Percentiles rank a stretch among this genome's conserved stretches.
Evolutionary conservation across 306 rosid genomes (phyloP).

Genomic region (Sicyos baderoa): DNA sequence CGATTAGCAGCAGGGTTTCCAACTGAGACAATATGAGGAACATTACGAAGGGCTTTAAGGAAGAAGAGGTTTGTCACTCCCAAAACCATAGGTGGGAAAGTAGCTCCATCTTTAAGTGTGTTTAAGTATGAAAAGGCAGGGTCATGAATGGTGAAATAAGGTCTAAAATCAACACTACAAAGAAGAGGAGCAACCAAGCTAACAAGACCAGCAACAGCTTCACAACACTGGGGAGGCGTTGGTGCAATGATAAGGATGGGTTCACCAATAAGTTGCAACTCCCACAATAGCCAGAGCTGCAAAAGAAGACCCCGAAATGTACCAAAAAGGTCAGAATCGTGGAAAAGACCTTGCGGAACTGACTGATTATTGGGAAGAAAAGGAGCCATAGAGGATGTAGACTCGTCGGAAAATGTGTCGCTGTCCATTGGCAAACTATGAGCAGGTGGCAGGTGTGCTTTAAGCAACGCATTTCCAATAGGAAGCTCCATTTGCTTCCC

Average conservation of each 20-base stretch:
- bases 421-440: slow-evolving; percentile 58
- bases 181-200: slow-evolving; percentile 89
- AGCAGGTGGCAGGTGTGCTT: slow-evolving; percentile 81
- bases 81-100: slow-evolving; percentile 70
- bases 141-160: slow-evolving; percentile 89
- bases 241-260: slow-evolving; percentile 86
- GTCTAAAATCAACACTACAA: slow-evolving; percentile 81
- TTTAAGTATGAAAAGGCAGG: slow-evolving; percentile 67
- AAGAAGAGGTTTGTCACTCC: slow-evolving; percentile 93
- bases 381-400: slow-evolving; percentile 65
- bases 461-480: slow-evolving; percentile 74
- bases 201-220: slow-evolving; percentile 91
- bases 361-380: slow-evolving; percentile 65
- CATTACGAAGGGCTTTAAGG: slow-evolving; percentile 69
- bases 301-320: slow-evolving; percentile 62
- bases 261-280: slow-evolving; percentile 79
- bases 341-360: slow-evolving; percentile 76
- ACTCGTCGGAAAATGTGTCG: slow-evolving; percentile 48
- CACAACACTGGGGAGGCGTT: slow-evolving; percentile 90
- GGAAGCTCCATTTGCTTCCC: slow-evolving; percentile 90
- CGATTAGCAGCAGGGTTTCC: slow-evolving; percentile 76
- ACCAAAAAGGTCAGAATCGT: slow-evolving; percentile 82
- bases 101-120: slow-evolving; percentile 57
- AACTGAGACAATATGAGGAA: slow-evolving; percentile 76
- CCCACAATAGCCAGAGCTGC: slow-evolving; percentile 97